phyloP scores from a whole-genome alignment of 1,139 yeast genomes.

The Debaryomycetaceae sp. region DNA sequence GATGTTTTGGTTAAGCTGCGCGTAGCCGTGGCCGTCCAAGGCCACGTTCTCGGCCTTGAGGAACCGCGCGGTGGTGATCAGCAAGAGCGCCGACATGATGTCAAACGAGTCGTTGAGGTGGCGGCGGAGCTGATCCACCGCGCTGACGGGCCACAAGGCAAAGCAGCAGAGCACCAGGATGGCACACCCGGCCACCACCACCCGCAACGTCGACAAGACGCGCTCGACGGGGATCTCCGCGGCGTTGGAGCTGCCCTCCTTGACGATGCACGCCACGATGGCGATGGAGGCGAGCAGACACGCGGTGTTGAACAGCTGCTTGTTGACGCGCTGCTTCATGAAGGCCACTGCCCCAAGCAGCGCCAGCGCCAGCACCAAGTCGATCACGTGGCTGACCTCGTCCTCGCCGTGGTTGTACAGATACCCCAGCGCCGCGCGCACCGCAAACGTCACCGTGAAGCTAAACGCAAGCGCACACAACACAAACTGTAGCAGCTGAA shows the following conservation, averaged over 20 bases:
- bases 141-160: conserved; percentile 60
- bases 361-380: conserved; percentile 49
- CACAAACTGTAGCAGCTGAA: conserved; percentile 66
- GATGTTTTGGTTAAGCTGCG: conserved; percentile 37
- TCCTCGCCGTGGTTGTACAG: conserved; percentile 45
- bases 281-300: conserved; percentile 75
- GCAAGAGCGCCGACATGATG: conserved; percentile 48
- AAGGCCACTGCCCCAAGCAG: conserved; percentile 67
- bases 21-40: conserved; percentile 33
- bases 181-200: conserved; percentile 60
- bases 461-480: conserved; percentile 52
- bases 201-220: conserved; percentile 50
- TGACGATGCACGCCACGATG: conserved; percentile 66
- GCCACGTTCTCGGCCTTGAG: conserved; percentile 46
- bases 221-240: conserved; percentile 57
- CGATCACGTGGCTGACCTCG: conserved; percentile 51
- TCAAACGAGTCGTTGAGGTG: conserved; percentile 52
- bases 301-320: conserved; percentile 75
- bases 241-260: conserved; percentile 68
- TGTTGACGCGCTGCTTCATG: conserved; percentile 62
- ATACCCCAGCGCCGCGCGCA: conserved; percentile 50
- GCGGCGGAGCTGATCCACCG: conserved; percentile 41
- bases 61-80: conserved; percentile 49
- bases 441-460: conserved; percentile 48
- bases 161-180: conserved; percentile 60